A percentile compares a stretch with the other conserved stretches of the same genome.
These are phyloP conservation scores for Macrolepiota fuliginosa DNA, from an alignment of 768 basidiomycete genomes.

Conservation along the genomic window DNA sequence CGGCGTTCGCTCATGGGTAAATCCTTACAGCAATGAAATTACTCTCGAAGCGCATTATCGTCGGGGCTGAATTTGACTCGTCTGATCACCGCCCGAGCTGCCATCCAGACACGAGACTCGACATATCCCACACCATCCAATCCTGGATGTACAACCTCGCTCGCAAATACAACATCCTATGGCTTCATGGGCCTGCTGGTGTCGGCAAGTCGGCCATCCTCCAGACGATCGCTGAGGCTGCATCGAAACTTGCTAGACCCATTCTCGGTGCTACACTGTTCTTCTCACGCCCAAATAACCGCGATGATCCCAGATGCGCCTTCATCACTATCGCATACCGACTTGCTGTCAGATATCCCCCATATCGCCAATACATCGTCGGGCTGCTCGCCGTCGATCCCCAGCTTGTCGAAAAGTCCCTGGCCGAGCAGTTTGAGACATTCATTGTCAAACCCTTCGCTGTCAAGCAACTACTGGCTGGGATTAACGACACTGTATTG, in stretches of 20 bases:
- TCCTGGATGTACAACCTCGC: too few relatives aligned
- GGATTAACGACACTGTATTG: too few relatives aligned
- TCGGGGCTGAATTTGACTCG: too few relatives aligned
- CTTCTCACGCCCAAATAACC: not conserved
- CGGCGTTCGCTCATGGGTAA: too few relatives aligned
- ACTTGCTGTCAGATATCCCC: slow-evolving; percentile 12
- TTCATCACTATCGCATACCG: slow-evolving; percentile 22
- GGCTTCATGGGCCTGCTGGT: not conserved
- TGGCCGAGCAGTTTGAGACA: slow-evolving; percentile 11
- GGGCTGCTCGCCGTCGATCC: slow-evolving; percentile 5
- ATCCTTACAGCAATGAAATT: too few relatives aligned
- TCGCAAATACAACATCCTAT: too few relatives aligned
- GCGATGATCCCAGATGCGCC: slow-evolving; percentile 3
- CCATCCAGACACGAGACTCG: not conserved
- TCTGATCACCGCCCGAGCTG: not conserved
- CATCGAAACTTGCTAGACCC: too few relatives aligned
- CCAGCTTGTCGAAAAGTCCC: slow-evolving; percentile 5
- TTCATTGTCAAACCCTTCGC: too few relatives aligned
- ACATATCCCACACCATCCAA: too few relatives aligned
- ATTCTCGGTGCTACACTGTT: not conserved
- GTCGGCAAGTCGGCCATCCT: not conserved
- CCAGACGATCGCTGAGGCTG: too few relatives aligned
- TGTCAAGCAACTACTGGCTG: too few relatives aligned
- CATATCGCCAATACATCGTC: not conserved
- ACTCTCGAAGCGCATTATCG: too few relatives aligned